These are phyloP conservation scores for Coprinopsis marcescibilis DNA, from an alignment of 768 basidiomycete genomes.

Conservation along the genomic window DNA sequence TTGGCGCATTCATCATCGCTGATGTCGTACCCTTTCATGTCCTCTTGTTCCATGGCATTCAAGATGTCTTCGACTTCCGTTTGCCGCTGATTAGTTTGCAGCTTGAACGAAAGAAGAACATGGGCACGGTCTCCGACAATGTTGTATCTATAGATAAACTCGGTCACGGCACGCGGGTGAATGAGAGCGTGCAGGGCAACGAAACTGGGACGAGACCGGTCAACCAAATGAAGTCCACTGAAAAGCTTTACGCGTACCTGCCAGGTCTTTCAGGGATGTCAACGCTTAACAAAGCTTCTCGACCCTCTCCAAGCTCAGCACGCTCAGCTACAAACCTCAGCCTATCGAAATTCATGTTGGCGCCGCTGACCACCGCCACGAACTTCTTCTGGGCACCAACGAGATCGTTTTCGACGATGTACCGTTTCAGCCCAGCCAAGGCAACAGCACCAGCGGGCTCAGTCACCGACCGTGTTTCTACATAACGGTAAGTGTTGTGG, in stretches of 20 bases:
- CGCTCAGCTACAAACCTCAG: slow-evolving; percentile 98
- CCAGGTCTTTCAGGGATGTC: slow-evolving; percentile 91
- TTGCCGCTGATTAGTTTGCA: slow-evolving; percentile 53
- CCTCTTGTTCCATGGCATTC: slow-evolving; percentile 49
- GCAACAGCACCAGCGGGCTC: slow-evolving; percentile 95
- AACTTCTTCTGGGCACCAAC: slow-evolving; percentile 81
- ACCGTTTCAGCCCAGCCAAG: slow-evolving; percentile 84
- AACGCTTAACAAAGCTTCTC: slow-evolving; percentile 91
- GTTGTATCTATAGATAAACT: slow-evolving; percentile 92
- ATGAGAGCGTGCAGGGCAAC: slow-evolving; percentile 80
- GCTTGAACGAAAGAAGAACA: slow-evolving; percentile 87
- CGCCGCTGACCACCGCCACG: slow-evolving; percentile 90
- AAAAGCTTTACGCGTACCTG: slow-evolving; percentile 45
- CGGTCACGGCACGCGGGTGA: slow-evolving; percentile 88
- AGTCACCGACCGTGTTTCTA: slow-evolving; percentile 93
- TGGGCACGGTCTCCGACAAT: slow-evolving; percentile 65
- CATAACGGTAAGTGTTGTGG: slow-evolving; percentile 1
- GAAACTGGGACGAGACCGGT: slow-evolving; percentile 53
- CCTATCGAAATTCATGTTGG: slow-evolving; percentile 99
- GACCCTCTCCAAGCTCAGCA: slow-evolving; percentile 92
- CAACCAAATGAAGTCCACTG: not conserved
- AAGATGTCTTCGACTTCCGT: slow-evolving; percentile 65
- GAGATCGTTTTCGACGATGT: slow-evolving; percentile 78
- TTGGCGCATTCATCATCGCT: slow-evolving; percentile 96
- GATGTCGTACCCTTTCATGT: slow-evolving; percentile 85